Evolutionary conservation across 371 early-diverging fungal genomes (phyloP).

Genomic region (Zopfochytrium polystomum): DNA sequence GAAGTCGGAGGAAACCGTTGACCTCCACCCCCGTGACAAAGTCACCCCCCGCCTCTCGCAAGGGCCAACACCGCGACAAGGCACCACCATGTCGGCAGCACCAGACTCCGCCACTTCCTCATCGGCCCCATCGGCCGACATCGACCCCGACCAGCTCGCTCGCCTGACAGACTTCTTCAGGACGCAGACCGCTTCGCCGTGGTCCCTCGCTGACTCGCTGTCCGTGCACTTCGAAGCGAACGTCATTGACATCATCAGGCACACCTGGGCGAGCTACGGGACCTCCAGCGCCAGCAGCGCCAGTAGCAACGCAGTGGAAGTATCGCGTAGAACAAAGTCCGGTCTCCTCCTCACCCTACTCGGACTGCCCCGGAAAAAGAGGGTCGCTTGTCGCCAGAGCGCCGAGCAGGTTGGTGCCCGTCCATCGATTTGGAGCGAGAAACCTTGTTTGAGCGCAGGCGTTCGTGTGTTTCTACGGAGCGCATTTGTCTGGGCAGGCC

Average conservation of each 20-base stretch:
- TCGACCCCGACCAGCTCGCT: too few relatives aligned
- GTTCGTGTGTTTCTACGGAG: not conserved
- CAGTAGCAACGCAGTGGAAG: not conserved
- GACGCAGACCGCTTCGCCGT: not conserved
- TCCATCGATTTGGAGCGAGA: not conserved
- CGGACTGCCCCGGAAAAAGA: not conserved
- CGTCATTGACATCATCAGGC: not conserved
- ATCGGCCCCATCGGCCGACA: too few relatives aligned
- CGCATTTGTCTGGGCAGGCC: too few relatives aligned
- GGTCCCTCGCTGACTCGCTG: not conserved
- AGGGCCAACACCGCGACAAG: too few relatives aligned
- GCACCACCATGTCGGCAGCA: too few relatives aligned
- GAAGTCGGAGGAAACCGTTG: too few relatives aligned
- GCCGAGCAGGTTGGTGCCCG: not conserved
- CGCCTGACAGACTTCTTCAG: conserved; percentile 1
- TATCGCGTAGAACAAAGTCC: not conserved
- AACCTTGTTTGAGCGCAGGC: not conserved
- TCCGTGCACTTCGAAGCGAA: not conserved
- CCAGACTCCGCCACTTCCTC: too few relatives aligned
- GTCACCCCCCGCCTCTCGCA: too few relatives aligned
- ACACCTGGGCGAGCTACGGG: not conserved
- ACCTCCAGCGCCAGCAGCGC: conserved; percentile 1
- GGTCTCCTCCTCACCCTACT: not conserved
- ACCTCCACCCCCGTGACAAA: too few relatives aligned
- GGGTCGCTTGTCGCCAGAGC: not conserved